These are phyloP conservation scores for Chlorokybus atmophyticus DNA, from an alignment of 139 green algal species.

Conservation along the genomic window DNA sequence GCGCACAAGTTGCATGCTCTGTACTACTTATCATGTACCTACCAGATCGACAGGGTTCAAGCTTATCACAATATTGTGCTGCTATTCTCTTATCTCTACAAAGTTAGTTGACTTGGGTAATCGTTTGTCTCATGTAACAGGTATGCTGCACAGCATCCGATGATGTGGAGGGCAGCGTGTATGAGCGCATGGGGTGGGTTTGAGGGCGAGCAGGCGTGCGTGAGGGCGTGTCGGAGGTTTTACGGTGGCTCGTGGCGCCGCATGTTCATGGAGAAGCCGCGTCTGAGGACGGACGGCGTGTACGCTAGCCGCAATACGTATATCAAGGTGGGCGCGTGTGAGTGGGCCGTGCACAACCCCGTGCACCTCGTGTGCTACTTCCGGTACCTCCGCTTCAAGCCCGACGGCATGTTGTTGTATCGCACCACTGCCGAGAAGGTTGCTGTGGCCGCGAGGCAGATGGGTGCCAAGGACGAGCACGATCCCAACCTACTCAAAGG, in stretches of 20 bases:
- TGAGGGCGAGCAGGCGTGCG: constrained; percentile 1
- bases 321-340: constrained; percentile 17
- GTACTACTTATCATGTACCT: too few relatives aligned
- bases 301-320: constrained; percentile 35
- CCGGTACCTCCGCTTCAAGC: constrained; percentile 25
- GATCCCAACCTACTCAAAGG: constrained; percentile 4
- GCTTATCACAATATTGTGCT: neutral
- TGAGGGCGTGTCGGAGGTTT: constrained; percentile 1
- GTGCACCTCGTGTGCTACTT: constrained; percentile 32
- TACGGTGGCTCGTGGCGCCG: constrained; percentile 19
- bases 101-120: neutral
- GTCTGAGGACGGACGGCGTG: constrained; percentile 19
- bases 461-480: constrained; percentile 10
- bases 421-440: too few relatives aligned
- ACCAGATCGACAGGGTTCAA: neutral
- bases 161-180: too few relatives aligned
- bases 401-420: constrained; percentile 22
- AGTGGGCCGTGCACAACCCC: constrained; percentile 23
- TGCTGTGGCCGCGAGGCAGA: too few relatives aligned
- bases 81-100: neutral
- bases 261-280: constrained; percentile 17
- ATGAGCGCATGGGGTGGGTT: too few relatives aligned
- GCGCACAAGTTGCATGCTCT: too few relatives aligned
- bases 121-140: neutral
- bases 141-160: too few relatives aligned